These are phyloP conservation scores for Dactylella cylindrospora DNA, from an alignment of 2,329 filamentous ascomycete species.

Conservation along the genomic window DNA sequence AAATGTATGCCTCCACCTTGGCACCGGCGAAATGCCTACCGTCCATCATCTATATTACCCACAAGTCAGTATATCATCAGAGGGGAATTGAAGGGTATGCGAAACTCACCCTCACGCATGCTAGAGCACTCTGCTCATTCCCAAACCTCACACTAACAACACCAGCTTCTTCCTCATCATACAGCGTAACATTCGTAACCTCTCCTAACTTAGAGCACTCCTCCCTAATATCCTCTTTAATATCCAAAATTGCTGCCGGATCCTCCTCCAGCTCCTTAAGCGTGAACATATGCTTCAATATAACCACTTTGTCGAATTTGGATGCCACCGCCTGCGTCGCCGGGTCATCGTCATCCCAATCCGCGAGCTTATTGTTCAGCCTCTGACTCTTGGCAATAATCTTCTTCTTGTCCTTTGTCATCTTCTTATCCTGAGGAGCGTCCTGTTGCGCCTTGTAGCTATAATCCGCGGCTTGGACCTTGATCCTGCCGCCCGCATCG, in stretches of 20 bases:
- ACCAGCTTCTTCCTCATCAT: slow-evolving; percentile 80
- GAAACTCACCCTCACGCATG: slow-evolving; percentile 61
- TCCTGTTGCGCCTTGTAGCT: slow-evolving; percentile 72
- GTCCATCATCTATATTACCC: slow-evolving; percentile 63
- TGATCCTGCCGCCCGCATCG: slow-evolving; percentile 64
- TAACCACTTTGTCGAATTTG: slow-evolving; percentile 75
- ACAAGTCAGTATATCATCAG: slow-evolving; percentile 2
- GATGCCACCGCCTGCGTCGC: slow-evolving; percentile 58
- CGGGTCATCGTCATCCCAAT: slow-evolving; percentile 91
- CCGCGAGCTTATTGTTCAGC: slow-evolving; percentile 77
- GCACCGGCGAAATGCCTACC: slow-evolving; percentile 76
- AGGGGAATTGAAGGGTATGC: background rate
- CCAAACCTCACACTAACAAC: slow-evolving; percentile 82
- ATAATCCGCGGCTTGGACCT: slow-evolving; percentile 79
- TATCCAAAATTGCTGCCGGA: slow-evolving; percentile 77
- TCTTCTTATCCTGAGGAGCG: slow-evolving; percentile 47
- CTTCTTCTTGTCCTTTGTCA: slow-evolving; percentile 73
- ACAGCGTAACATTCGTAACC: slow-evolving; percentile 88
- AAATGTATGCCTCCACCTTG: slow-evolving; percentile 69
- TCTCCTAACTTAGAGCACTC: slow-evolving; percentile 83
- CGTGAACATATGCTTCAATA: slow-evolving; percentile 92
- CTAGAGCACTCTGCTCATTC: slow-evolving; percentile 68
- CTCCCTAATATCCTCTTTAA: slow-evolving; percentile 90
- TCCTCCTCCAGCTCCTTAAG: slow-evolving; percentile 82
- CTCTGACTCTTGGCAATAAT: slow-evolving; percentile 90